These are phyloP conservation scores for Bondarzewia mesenterica DNA, from an alignment of 1,284 basidiomycete genomes.

Conservation along the genomic window DNA sequence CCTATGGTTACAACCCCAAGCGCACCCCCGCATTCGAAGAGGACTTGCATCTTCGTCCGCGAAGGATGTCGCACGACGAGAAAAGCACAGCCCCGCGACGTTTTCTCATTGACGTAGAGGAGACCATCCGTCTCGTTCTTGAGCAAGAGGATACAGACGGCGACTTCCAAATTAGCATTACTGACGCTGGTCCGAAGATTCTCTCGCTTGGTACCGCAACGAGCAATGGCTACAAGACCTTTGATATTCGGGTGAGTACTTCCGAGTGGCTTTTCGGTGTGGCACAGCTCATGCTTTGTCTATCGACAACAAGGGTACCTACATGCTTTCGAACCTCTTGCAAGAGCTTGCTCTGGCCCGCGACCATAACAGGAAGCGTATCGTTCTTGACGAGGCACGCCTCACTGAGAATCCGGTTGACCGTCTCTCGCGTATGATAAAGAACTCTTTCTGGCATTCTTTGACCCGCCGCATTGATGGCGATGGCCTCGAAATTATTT, in stretches of 20 bases:
- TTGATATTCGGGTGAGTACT: slow-evolving; percentile 79
- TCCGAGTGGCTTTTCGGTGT: not conserved
- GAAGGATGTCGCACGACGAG: slow-evolving; percentile 83
- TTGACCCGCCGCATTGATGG: slow-evolving; percentile 95
- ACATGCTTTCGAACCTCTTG: slow-evolving; percentile 98
- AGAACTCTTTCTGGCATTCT: slow-evolving; percentile 96
- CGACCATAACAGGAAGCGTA: slow-evolving; percentile 90
- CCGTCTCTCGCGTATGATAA: slow-evolving; percentile 96
- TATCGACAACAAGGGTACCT: slow-evolving; percentile 75
- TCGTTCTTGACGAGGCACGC: slow-evolving; percentile 95
- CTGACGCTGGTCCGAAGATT: slow-evolving; percentile 94
- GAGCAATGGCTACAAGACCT: slow-evolving; percentile 95
- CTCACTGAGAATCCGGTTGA: slow-evolving; percentile 97
- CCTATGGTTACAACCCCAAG: slow-evolving; percentile 46
- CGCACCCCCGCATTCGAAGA: slow-evolving; percentile 64
- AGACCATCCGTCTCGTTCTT: slow-evolving; percentile 92
- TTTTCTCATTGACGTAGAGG: slow-evolving; percentile 98
- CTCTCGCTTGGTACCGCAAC: slow-evolving; percentile 94
- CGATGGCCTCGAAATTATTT: slow-evolving; percentile 93
- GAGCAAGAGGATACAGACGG: slow-evolving; percentile 98
- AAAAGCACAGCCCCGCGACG: slow-evolving; percentile 68
- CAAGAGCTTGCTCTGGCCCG: slow-evolving; percentile 98
- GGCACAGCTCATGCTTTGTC: not conserved
- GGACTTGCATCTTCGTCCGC: slow-evolving; percentile 60
- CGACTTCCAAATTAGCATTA: slow-evolving; percentile 95